Conservation (phyloP, 2,329 filamentous ascomycete genomes). For the Chaetomium olivaceum region DNA sequence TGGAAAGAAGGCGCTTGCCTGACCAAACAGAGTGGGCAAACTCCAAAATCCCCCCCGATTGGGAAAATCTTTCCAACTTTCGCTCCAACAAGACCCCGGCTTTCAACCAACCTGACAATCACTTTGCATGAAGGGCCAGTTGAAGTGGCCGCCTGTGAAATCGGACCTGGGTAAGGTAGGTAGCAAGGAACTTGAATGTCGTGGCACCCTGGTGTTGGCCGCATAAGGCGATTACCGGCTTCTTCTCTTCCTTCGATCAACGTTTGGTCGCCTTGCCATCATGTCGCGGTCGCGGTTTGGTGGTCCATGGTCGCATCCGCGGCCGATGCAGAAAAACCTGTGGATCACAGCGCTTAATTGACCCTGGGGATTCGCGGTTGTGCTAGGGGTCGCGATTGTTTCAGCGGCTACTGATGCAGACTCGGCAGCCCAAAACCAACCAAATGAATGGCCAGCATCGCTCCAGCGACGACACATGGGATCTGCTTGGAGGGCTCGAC, state of each 20-base stretch:
- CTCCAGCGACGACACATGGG: constrained; percentile 12
- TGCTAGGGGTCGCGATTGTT: not conserved
- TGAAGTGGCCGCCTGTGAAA: not conserved
- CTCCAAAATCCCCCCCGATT: not conserved
- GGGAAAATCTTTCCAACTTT: not conserved
- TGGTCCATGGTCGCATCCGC: not conserved
- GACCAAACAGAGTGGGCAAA: not conserved
- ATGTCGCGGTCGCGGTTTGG: not conserved
- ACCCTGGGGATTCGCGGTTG: constrained; percentile 13
- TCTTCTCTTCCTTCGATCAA: not conserved
- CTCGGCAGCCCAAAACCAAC: not conserved
- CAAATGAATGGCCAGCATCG: constrained; percentile 18
- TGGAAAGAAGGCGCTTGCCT: constrained; percentile 3
- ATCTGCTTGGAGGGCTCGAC: not conserved
- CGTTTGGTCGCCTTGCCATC: not conserved
- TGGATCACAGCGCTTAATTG: constrained; percentile 17
- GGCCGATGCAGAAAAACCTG: constrained; percentile 2
- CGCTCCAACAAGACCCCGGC: not conserved
- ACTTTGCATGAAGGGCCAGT: not conserved
- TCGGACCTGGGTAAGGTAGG: not conserved
- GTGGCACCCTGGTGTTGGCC: not conserved
- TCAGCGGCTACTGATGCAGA: constrained; percentile 22
- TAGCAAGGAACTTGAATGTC: not conserved
- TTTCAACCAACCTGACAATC: not conserved
- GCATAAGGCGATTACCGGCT: not conserved